Conservation (phyloP, 108 stramenopile species). For the Cyclotella atomus region DNA sequence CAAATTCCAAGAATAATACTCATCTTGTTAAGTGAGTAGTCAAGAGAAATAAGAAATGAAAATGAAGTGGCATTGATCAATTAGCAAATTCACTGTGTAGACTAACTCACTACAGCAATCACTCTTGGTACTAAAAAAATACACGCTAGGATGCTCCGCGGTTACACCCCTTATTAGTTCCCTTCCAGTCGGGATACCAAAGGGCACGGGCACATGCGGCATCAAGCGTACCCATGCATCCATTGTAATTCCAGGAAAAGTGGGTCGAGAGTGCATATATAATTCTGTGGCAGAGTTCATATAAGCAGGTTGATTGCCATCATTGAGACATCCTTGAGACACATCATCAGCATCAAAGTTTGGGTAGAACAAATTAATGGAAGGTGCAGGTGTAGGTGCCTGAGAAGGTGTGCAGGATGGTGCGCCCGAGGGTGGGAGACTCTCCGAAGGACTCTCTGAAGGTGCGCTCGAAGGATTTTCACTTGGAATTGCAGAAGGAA, state of each 20-base stretch:
- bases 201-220: neutral
- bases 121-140: neutral
- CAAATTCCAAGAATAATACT: constrained; percentile 14
- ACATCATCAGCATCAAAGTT: neutral
- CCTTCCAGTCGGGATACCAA: constrained; percentile 20
- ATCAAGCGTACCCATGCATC: constrained; percentile 7
- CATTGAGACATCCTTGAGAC: constrained; percentile 1
- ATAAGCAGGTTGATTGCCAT: constrained; percentile 2
- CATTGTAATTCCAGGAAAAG: neutral
- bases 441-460: too few relatives aligned
- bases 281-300: neutral
- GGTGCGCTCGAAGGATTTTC: too few relatives aligned
- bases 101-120: constrained; percentile 1
- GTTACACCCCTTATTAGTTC: neutral
- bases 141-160: constrained; percentile 1
- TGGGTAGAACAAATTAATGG: constrained; percentile 6
- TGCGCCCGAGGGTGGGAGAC: too few relatives aligned
- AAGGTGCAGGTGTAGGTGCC: neutral
- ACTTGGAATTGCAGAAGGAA: too few relatives aligned
- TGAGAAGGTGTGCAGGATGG: neutral
- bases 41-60: too few relatives aligned
- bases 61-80: too few relatives aligned
- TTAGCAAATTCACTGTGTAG: too few relatives aligned
- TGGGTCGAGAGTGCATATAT: neutral
- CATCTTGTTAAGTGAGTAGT: too few relatives aligned